These are phyloP conservation scores for Blakeslea trispora DNA, from an alignment of 371 early-diverging fungal species.

Conservation along the genomic window DNA sequence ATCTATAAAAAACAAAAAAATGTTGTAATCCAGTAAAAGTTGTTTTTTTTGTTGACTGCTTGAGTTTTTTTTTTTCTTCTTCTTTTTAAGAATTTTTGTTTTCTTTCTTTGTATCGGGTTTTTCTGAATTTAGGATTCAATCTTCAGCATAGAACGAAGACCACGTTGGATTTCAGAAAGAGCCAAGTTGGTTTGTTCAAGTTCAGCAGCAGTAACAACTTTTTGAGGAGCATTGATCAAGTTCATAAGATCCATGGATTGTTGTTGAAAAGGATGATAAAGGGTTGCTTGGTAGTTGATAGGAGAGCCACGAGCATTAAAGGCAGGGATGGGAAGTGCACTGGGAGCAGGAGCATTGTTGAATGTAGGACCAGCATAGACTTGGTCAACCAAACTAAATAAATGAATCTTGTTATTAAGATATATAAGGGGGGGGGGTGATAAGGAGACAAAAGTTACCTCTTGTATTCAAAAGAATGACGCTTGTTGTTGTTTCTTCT, in stretches of 20 bases:
- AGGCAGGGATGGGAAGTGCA: conserved; percentile 74
- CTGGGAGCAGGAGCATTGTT: conserved; percentile 80
- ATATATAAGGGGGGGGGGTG: too few species aligned
- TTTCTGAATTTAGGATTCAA: conserved; percentile 33
- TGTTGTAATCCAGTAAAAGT: too few species aligned
- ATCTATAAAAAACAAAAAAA: conserved; percentile 8
- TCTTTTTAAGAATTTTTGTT: conserved; percentile 11
- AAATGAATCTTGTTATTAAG: neutral
- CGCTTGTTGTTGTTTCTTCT: conserved; percentile 6
- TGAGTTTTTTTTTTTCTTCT: conserved; percentile 3
- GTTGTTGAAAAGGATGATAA: conserved; percentile 34
- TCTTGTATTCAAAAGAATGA: conserved; percentile 17
- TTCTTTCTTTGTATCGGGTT: conserved; percentile 8
- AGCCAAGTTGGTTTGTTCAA: conserved; percentile 27
- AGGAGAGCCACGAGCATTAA: conserved; percentile 42
- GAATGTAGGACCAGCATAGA: conserved; percentile 81
- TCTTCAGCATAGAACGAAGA: conserved; percentile 51
- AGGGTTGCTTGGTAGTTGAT: conserved; percentile 21
- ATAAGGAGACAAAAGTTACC: conserved; percentile 6
- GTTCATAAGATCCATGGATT: conserved; percentile 34
- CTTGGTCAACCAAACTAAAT: conserved; percentile 33
- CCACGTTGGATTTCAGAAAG: conserved; percentile 52
- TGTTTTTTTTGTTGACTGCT: neutral
- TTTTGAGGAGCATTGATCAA: conserved; percentile 28
- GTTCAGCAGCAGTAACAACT: conserved; percentile 29